phyloP scores from a whole-genome alignment of 1,284 basidiomycete genomes.

The Moniliella sp. region DNA sequence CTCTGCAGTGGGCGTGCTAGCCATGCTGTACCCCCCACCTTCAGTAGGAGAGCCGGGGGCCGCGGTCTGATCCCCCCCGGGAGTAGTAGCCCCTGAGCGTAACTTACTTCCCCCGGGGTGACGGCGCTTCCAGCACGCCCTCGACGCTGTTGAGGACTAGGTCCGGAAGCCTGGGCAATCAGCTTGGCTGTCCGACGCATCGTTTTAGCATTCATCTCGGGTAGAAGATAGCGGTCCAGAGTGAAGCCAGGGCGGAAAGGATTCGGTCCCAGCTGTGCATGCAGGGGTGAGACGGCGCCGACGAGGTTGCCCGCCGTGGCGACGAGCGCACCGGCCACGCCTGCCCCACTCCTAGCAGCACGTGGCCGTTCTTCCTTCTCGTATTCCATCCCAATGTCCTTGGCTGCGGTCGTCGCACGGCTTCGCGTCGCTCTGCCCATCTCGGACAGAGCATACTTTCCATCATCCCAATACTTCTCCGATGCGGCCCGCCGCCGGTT shows the following conservation, averaged over 20 bases:
- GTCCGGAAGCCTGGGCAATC: constrained; percentile 21
- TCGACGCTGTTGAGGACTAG: constrained; percentile 3
- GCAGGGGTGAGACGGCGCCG: constrained; percentile 26
- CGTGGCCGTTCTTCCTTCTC: constrained; percentile 38
- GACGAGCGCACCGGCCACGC: constrained; percentile 53
- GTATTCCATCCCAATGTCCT: constrained; percentile 22
- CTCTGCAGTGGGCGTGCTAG: no score
- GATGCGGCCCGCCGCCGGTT: no score
- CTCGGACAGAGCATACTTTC: no score
- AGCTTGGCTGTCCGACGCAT: constrained; percentile 26
- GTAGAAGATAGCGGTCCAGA: constrained; percentile 41
- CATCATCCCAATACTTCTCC: no score
- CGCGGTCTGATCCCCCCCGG: no score
- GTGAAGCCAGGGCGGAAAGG: constrained; percentile 49
- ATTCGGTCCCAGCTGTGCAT: constrained; percentile 43
- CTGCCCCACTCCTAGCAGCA: constrained; percentile 42
- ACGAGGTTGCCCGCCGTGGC: constrained; percentile 46
- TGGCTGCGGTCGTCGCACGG: constrained; percentile 11
- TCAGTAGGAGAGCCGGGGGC: no score
- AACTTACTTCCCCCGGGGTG: no score
- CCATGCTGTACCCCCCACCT: no score
- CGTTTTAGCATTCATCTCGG: constrained; percentile 32
- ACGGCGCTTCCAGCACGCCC: constrained; percentile 2
- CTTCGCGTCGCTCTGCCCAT: constrained; percentile 7
- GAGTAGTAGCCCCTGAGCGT: no score